Base-by-base conservation (phyloP, 2,329 filamentous ascomycete species). In the Clarireedia hainanense region DNA sequence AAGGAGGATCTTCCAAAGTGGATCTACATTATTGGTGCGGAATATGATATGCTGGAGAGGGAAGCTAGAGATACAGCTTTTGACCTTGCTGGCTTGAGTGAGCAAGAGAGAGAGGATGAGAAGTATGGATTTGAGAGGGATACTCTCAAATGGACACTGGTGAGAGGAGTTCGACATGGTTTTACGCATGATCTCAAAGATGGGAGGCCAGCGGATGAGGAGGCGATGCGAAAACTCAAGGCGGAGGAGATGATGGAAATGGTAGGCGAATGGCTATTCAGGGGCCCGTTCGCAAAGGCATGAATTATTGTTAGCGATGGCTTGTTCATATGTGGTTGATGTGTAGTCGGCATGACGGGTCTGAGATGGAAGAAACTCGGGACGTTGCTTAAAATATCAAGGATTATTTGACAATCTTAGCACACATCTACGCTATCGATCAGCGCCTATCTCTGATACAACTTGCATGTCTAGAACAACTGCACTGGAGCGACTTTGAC, bases 1-100 rank as follows among this genome's bases (percentile, higher is more conserved):
- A 56, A 42, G 36, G 60, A 65, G 15, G 54, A 61, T 50, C 50
- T 67, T 9, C 65, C 66, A 7, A 49, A 50, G 39, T 60, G 57
- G 57, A 45, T 61, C 26, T 60, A 57, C 37, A 52, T 59, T 14
- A 52, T 61, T 42, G 60, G 61, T 5, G 56, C 59, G 7, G 58
- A 63, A 26, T 61, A 58, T 27, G 60, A 63, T 43, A 61, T 61
- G 60, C 40, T 61, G 24, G 52, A 40, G 5, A 52, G 59, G 23
- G 62, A 64, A 50, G 60, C 60, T 24, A 54, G 57, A 27, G 42
- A 57, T 15, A 55, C 47, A 3, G 60, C 59, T 12, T 59, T 52
- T 46, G 52, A 59, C 9, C 55, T 64, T 27, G 61, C 60, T 12
- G 36, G 26, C 12, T 23, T 60, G 40, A 46, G 54, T 34, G 50